Conservation (phyloP, 805 yeast genomes). For the Candida nonsorbophila region DNA sequence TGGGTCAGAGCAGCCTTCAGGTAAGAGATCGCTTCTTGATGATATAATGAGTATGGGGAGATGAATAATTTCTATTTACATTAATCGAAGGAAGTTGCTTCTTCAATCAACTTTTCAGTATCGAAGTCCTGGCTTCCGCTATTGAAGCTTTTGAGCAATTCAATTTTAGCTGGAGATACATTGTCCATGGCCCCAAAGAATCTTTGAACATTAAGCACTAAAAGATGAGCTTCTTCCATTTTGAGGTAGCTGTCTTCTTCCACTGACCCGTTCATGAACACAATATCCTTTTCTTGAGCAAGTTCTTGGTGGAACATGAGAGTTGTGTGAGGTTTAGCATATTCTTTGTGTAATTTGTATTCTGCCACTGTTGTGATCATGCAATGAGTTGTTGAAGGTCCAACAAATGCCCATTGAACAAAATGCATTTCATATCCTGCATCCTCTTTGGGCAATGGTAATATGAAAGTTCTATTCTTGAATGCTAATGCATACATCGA, state of each 20-base stretch:
- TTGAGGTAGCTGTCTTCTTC: conserved; percentile 67
- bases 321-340: conserved; percentile 92
- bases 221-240: conserved; percentile 70
- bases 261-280: conserved; percentile 81
- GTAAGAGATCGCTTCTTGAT: conserved; percentile 8
- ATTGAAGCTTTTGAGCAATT: conserved; percentile 64
- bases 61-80: conserved; percentile 1
- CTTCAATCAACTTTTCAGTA: conserved; percentile 61
- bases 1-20: too few relatives aligned
- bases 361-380: conserved; percentile 89
- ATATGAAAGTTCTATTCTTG: conserved; percentile 74
- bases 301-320: conserved; percentile 83
- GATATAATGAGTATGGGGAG: conserved; percentile 10
- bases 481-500: conserved; percentile 61
- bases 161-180: conserved; percentile 41
- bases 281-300: conserved; percentile 50
- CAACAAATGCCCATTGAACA: conserved; percentile 90
- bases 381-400: conserved; percentile 79
- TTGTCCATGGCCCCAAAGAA: conserved; percentile 67
- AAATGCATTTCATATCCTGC: conserved; percentile 77
- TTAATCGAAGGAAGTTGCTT: conserved; percentile 66
- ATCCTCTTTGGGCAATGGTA: conserved; percentile 72
- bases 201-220: conserved; percentile 71
- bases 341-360: conserved; percentile 84
- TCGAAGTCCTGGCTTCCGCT: conserved; percentile 61